Conservation (phyloP, 306 rosid genomes). For the Aeschynomene evenia region DNA sequence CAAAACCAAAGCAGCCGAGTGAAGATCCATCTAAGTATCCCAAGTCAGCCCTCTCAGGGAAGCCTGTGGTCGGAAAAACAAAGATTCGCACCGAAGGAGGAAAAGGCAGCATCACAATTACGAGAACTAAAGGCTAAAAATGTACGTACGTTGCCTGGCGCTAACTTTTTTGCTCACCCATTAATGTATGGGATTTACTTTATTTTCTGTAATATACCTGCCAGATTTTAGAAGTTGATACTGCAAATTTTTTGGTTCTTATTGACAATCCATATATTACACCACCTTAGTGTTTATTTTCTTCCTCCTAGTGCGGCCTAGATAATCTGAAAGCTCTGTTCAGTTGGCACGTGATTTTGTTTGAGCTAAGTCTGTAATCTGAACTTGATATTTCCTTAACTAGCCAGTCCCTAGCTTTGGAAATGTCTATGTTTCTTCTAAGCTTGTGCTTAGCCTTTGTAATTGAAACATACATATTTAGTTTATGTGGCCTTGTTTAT, state of each 20-base stretch:
- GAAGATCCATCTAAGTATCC: constrained; percentile 73
- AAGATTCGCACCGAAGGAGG: constrained; percentile 94
- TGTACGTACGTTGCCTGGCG: constrained; percentile 19
- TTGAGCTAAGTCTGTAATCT: constrained; percentile 20
- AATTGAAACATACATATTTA: constrained; percentile 28
- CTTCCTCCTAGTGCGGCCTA: constrained; percentile 27
- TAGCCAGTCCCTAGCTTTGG: constrained; percentile 18
- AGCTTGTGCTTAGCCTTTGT: constrained; percentile 39
- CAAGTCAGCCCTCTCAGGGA: constrained; percentile 96
- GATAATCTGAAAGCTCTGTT: constrained; percentile 24
- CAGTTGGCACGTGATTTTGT: constrained; percentile 24
- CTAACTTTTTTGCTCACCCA: constrained; percentile 26
- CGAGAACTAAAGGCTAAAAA: constrained; percentile 87
- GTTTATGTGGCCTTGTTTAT: constrained; percentile 18
- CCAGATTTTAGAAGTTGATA: constrained; percentile 33
- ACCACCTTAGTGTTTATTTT: constrained; percentile 43
- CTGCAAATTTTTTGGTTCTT: constrained; percentile 31
- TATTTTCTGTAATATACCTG: constrained; percentile 32
- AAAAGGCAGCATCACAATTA: constrained; percentile 97
- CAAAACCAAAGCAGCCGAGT: constrained; percentile 44
- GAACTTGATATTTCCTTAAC: constrained; percentile 28
- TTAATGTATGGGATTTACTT: constrained; percentile 27
- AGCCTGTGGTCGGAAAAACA: constrained; percentile 93
- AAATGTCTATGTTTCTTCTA: constrained; percentile 23
- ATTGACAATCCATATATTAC: constrained; percentile 28